phyloP scores from a whole-genome alignment of 768 basidiomycete genomes.

The Suillus sp. region DNA sequence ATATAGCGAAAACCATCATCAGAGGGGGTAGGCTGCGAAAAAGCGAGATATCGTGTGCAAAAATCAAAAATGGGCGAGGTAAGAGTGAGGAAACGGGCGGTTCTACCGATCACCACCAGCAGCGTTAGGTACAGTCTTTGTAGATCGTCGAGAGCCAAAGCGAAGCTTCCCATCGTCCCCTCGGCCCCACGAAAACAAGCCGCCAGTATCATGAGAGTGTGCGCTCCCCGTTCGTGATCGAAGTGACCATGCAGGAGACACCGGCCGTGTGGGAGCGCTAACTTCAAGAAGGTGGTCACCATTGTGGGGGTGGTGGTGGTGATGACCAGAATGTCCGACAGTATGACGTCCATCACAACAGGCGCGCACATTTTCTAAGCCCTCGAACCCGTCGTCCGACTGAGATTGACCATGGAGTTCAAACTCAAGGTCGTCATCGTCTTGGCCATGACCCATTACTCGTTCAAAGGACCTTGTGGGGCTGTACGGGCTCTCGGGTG shows the following conservation, averaged over 20 bases:
- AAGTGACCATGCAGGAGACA: conserved; percentile 85
- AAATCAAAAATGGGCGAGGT: conserved; percentile 4
- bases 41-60: conserved; percentile 19
- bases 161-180: conserved; percentile 66
- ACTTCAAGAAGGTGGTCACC: conserved; percentile 58
- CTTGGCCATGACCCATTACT: conserved; percentile 39
- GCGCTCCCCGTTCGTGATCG: conserved; percentile 78
- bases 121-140: conserved; percentile 38
- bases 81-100: conserved; percentile 5
- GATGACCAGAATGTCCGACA: conserved; percentile 64
- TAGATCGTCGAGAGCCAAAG: conserved; percentile 73
- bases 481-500: conserved; percentile 75
- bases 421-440: conserved; percentile 75
- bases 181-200: conserved; percentile 70
- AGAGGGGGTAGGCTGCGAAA: conserved; percentile 34
- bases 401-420: conserved; percentile 76
- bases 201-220: conserved; percentile 66
- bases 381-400: conserved; percentile 85
- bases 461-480: conserved; percentile 71
- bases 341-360: conserved; percentile 90
- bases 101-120: conserved; percentile 29
- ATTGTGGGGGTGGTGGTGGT: conserved; percentile 54
- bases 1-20: conserved; percentile 31
- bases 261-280: conserved; percentile 54
- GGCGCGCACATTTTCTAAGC: conserved; percentile 92